Conservation (phyloP, 331 rosid genomes). For the Malus hybrid region DNA sequence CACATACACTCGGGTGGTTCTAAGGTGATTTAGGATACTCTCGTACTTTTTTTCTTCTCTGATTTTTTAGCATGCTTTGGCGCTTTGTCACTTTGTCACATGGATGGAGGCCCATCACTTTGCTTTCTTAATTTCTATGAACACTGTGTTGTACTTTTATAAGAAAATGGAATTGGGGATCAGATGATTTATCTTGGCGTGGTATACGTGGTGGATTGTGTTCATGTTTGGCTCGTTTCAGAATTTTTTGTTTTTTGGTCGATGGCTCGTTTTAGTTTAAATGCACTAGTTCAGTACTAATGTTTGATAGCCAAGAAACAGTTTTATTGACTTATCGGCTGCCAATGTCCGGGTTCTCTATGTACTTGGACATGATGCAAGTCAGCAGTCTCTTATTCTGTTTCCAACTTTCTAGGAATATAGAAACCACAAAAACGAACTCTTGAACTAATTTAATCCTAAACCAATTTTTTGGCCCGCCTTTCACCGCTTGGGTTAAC, state of each 20-base stretch:
- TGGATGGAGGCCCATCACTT: background rate
- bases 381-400: slow-evolving; percentile 1
- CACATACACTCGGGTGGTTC: slow-evolving; percentile 33
- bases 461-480: background rate
- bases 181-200: background rate
- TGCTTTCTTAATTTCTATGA: background rate
- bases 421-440: background rate
- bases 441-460: background rate
- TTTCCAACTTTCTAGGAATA: background rate
- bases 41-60: background rate
- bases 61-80: background rate
- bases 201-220: background rate
- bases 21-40: slow-evolving; percentile 51
- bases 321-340: background rate
- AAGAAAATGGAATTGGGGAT: background rate
- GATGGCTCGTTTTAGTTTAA: background rate
- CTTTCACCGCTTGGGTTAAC: no score
- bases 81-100: background rate
- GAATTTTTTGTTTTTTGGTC: no score
- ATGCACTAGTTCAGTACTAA: background rate
- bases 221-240: background rate
- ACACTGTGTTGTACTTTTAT: background rate
- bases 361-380: background rate
- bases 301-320: background rate
- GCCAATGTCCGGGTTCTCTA: background rate